Percentiles rank a stretch among this genome's conserved stretches.
phyloP scores from a whole-genome alignment of 1,139 yeast genomes.

The Debaryomycetaceae sp. region DNA sequence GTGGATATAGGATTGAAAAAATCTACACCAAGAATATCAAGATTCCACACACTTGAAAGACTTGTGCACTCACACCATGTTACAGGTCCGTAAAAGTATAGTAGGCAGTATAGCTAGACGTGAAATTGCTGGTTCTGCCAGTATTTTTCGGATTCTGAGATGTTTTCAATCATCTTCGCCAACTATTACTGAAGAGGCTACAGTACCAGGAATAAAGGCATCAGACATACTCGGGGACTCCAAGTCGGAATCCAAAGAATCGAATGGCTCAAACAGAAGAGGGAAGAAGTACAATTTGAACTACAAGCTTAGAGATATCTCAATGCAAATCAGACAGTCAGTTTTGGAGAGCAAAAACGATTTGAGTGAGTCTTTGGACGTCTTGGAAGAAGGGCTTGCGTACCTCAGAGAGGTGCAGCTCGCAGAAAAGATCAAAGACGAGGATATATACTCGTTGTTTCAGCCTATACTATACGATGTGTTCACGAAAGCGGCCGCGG shows the following conservation, averaged over 20 bases:
- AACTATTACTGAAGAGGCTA: conserved; percentile 5
- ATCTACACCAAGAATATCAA: too few species aligned
- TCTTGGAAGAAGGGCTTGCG: conserved; percentile 42
- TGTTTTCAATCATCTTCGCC: conserved; percentile 15
- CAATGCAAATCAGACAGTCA: conserved; percentile 28
- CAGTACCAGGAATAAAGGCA: conserved; percentile 1
- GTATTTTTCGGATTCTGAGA: neutral
- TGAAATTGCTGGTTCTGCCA: neutral
- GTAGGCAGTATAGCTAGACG: neutral
- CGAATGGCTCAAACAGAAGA: conserved; percentile 1
- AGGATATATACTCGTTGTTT: conserved; percentile 23
- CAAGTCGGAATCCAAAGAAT: conserved; percentile 1
- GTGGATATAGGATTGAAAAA: neutral
- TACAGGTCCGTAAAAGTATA: neutral
- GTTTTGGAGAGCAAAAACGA: conserved; percentile 17
- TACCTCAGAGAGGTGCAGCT: conserved; percentile 38
- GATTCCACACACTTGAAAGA: neutral
- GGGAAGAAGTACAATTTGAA: conserved; percentile 5
- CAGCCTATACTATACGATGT: conserved; percentile 24
- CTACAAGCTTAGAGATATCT: conserved; percentile 32
- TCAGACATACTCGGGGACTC: neutral
- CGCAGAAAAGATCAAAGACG: conserved; percentile 28
- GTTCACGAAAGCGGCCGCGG: conserved; percentile 17
- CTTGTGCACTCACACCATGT: neutral
- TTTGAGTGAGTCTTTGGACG: conserved; percentile 31